phyloP scores from a whole-genome alignment of 495 filamentous ascomycete genomes.

The Xylaria curta region DNA sequence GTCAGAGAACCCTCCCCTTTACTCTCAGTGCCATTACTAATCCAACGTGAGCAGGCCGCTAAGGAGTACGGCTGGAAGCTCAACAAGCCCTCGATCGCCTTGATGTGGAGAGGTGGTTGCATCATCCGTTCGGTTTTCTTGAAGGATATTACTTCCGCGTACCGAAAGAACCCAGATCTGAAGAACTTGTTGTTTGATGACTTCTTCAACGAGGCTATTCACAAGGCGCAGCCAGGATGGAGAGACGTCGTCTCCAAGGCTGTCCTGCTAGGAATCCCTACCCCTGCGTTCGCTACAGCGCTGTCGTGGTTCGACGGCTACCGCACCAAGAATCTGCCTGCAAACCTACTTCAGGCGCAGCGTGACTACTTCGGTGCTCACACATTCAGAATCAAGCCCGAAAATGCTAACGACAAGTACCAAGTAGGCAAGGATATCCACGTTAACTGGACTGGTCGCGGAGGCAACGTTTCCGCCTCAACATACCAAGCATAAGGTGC shows the following conservation, averaged over 20 bases:
- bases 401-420: conserved; percentile 82
- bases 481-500: conserved; percentile 91
- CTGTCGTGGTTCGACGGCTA: conserved; percentile 98
- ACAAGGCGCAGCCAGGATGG: conserved; percentile 95
- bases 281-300: conserved; percentile 93
- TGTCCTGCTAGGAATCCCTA: conserved; percentile 91
- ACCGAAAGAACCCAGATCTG: conserved; percentile 91
- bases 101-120: conserved; percentile 99
- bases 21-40: conserved; percentile 28
- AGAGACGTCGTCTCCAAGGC: conserved; percentile 91
- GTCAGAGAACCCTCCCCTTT: conserved; percentile 58
- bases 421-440: conserved; percentile 89
- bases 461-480: conserved; percentile 94
- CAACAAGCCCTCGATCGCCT: conserved; percentile 98
- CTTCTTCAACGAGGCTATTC: conserved; percentile 99
- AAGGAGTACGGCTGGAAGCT: conserved; percentile 97
- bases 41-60: conserved; percentile 66
- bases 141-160: conserved; percentile 97
- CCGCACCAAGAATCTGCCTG: conserved; percentile 91
- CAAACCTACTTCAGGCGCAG: conserved; percentile 97
- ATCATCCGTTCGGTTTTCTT: conserved; percentile 99
- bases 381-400: conserved; percentile 98
- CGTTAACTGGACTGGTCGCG: conserved; percentile 99
- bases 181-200: conserved; percentile 98
- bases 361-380: conserved; percentile 99